These are phyloP conservation scores for Alternaria sp. DNA, from an alignment of 2,329 filamentous ascomycete species.

Conservation along the genomic window DNA sequence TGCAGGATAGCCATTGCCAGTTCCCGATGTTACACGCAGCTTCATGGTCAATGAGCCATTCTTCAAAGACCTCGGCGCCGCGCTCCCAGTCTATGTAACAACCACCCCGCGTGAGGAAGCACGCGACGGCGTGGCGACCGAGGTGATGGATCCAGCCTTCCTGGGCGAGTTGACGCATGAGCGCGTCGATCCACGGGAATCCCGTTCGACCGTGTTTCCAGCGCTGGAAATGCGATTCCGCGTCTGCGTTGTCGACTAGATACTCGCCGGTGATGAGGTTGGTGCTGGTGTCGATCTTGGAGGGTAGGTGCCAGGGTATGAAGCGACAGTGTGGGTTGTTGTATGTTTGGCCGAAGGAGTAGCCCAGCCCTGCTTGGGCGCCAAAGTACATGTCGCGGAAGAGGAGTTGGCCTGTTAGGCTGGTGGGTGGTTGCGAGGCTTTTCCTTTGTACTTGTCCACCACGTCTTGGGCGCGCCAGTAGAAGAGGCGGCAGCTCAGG, in stretches of 20 bases:
- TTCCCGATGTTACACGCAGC: slow-evolving; percentile 75
- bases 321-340: slow-evolving; percentile 73
- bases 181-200: slow-evolving; percentile 80
- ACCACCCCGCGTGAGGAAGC: slow-evolving; percentile 79
- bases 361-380: slow-evolving; percentile 72
- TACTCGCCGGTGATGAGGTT: slow-evolving; percentile 64
- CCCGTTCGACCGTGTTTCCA: slow-evolving; percentile 75
- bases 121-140: slow-evolving; percentile 77
- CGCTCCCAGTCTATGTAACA: slow-evolving; percentile 82
- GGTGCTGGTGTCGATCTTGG: slow-evolving; percentile 57
- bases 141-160: slow-evolving; percentile 85
- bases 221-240: slow-evolving; percentile 69
- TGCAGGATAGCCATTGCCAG: slow-evolving; percentile 79
- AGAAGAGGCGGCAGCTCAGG: slow-evolving; percentile 73
- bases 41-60: slow-evolving; percentile 77
- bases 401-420: slow-evolving; percentile 72
- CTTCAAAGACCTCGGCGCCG: slow-evolving; percentile 78
- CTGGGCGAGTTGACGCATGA: slow-evolving; percentile 74
- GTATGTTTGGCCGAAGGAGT: slow-evolving; percentile 67
- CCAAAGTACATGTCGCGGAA: slow-evolving; percentile 87
- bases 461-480: slow-evolving; percentile 71
- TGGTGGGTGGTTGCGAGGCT: slow-evolving; percentile 66
- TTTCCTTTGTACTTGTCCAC: slow-evolving; percentile 65
- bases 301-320: slow-evolving; percentile 78
- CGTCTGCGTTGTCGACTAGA: slow-evolving; percentile 66